phyloP scores from a whole-genome alignment of 202 grass and related monocot species.

The Tripidium arundinaceum region DNA sequence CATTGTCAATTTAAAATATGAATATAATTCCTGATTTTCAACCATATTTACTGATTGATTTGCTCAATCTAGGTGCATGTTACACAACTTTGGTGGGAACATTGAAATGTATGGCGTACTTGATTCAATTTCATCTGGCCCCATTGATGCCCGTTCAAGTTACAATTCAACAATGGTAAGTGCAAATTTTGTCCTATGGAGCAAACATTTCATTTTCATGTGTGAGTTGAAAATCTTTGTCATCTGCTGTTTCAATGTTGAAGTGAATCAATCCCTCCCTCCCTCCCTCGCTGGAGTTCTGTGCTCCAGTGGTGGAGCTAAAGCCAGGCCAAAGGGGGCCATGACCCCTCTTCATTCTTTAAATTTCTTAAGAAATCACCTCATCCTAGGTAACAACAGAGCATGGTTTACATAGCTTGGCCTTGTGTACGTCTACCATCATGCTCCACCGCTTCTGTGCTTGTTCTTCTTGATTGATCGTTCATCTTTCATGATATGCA shows the following conservation, averaged over 20 bases:
- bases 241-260: background rate
- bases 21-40: background rate
- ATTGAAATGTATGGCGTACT: slow-evolving; percentile 98
- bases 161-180: slow-evolving; percentile 87
- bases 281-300: background rate
- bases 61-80: slow-evolving; percentile 73
- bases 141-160: slow-evolving; percentile 70
- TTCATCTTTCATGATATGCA: slow-evolving; percentile 12
- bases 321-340: background rate
- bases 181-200: slow-evolving; percentile 18
- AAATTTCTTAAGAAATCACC: background rate
- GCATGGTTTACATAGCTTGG: background rate
- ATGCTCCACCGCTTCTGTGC: background rate
- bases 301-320: background rate
- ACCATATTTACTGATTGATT: slow-evolving; percentile 2
- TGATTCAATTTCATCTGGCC: slow-evolving; percentile 81
- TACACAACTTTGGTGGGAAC: slow-evolving; percentile 98
- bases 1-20: background rate
- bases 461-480: background rate
- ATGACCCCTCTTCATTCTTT: background rate
- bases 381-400: background rate
- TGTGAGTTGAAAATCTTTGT: background rate
- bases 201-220: slow-evolving; percentile 6
- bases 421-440: background rate
- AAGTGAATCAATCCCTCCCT: background rate